phyloP scores from a whole-genome alignment of 768 basidiomycete genomes.

The Cytidiella melzeri region DNA sequence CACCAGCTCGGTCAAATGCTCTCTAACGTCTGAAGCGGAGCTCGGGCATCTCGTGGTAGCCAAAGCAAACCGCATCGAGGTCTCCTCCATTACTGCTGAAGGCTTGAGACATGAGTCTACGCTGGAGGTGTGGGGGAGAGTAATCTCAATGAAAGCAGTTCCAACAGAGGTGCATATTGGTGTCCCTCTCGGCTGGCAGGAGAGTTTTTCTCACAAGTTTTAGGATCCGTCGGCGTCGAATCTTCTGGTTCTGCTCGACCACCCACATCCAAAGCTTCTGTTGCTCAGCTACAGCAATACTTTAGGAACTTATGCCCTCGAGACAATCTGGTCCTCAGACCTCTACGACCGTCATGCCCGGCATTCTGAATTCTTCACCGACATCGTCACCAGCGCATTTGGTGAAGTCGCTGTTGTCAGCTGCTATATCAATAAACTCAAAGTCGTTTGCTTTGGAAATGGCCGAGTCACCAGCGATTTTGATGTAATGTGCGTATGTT shows the following conservation, averaged over 20 bases:
- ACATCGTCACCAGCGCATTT: constrained; percentile 59
- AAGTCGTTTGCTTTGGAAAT: constrained; percentile 49
- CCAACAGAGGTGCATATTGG: constrained; percentile 45
- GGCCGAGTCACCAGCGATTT: constrained; percentile 52
- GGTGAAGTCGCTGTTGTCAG: constrained; percentile 56
- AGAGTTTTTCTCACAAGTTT: no score
- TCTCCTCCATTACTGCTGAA: constrained; percentile 56
- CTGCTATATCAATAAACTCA: constrained; percentile 67
- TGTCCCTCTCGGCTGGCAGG: no score
- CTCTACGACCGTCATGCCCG: constrained; percentile 55
- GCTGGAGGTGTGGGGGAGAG: constrained; percentile 64
- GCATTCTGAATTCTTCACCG: constrained; percentile 64
- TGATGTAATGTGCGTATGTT: constrained; percentile 52
- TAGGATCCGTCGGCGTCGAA: constrained; percentile 31
- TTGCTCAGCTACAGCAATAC: constrained; percentile 48
- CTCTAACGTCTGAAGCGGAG: constrained; percentile 40
- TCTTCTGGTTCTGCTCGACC: constrained; percentile 64
- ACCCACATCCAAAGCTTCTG: constrained; percentile 69
- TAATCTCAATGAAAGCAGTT: constrained; percentile 49
- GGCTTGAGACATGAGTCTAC: constrained; percentile 56
- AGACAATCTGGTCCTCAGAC: constrained; percentile 38
- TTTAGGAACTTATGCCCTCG: constrained; percentile 29
- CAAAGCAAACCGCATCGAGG: constrained; percentile 59
- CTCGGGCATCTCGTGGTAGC: constrained; percentile 64
- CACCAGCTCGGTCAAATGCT: constrained; percentile 60